A percentile compares a stretch with the other conserved stretches of the same genome.
Conservation (phyloP, 1,284 basidiomycete genomes). For the Moesziomyces sp. region DNA sequence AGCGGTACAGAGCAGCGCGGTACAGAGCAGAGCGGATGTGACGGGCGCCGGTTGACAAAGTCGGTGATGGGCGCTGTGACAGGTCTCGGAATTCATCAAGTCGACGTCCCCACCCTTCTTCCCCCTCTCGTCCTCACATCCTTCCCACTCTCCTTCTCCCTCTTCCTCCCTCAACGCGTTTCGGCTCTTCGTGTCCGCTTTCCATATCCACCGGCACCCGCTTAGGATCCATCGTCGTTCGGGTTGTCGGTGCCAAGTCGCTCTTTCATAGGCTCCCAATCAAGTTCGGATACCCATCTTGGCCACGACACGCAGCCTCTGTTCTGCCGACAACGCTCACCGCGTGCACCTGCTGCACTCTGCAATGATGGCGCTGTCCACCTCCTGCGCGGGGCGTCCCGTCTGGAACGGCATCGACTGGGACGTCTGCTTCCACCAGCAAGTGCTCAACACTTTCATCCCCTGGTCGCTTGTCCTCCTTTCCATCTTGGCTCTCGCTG, state of each 20-base stretch:
- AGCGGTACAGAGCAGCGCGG: no score
- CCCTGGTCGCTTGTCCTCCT: constrained; percentile 32
- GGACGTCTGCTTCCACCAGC: constrained; percentile 44
- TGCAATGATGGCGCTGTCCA: constrained; percentile 10
- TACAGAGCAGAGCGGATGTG: no score
- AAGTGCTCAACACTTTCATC: constrained; percentile 44
- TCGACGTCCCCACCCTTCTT: no score
- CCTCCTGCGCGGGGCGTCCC: constrained; percentile 29
- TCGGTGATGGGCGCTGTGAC: no score
- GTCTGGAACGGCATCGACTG: constrained; percentile 48
- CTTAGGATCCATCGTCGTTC: constrained; percentile 1
- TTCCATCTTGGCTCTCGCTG: constrained; percentile 32
- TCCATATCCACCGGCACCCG: not conserved
- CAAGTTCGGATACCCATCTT: constrained; percentile 1
- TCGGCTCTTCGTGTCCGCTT: not conserved
- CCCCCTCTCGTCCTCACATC: no score
- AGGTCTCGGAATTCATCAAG: no score
- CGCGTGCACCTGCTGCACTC: not conserved
- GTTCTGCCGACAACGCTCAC: not conserved
- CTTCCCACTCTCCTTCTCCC: not conserved
- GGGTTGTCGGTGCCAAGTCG: constrained; percentile 32
- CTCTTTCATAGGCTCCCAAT: constrained; percentile 10
- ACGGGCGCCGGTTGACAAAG: no score
- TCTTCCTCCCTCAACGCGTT: constrained; percentile 1
- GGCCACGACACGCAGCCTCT: not conserved